phyloP scores from a whole-genome alignment of 169 alveolate species.

The Eimeria necatrix region DNA sequence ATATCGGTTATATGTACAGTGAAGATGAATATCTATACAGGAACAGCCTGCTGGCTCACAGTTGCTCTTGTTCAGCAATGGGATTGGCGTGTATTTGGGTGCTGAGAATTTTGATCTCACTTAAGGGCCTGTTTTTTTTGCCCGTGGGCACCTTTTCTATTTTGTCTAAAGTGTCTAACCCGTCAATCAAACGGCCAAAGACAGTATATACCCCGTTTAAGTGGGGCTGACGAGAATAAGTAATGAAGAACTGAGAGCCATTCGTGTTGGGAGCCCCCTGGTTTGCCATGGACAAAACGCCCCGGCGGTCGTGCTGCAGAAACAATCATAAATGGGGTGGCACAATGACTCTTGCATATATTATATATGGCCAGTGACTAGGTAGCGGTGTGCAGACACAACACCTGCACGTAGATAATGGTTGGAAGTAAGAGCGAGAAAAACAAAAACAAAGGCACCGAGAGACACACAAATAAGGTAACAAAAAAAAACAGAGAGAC shows the following conservation, averaged over 20 bases:
- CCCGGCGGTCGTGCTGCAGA: slow-evolving; percentile 92
- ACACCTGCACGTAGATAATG: no score
- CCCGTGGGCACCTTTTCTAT: slow-evolving; percentile 94
- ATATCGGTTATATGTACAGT: neutral
- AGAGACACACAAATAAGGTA: no score
- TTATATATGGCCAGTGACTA: no score
- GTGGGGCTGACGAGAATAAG: slow-evolving; percentile 95
- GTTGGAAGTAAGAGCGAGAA: no score
- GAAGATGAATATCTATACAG: no score
- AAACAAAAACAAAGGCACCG: no score
- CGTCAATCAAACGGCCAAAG: slow-evolving; percentile 95
- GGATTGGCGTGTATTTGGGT: slow-evolving; percentile 94
- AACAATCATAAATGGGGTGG: neutral
- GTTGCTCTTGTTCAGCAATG: slow-evolving; percentile 92
- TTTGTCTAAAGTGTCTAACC: slow-evolving; percentile 94
- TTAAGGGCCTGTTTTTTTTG: slow-evolving; percentile 89
- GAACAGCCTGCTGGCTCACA: slow-evolving; percentile 15
- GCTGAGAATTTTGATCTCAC: slow-evolving; percentile 90
- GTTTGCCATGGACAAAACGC: slow-evolving; percentile 95
- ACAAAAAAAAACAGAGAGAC: no score
- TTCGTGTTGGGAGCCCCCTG: slow-evolving; percentile 94
- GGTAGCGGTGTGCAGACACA: no score
- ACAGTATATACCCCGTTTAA: slow-evolving; percentile 94
- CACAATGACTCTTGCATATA: neutral
- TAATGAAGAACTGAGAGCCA: slow-evolving; percentile 96